These are phyloP conservation scores for Mortierella sp. DNA, from an alignment of 371 early-diverging fungal genomes.

Conservation along the genomic window DNA sequence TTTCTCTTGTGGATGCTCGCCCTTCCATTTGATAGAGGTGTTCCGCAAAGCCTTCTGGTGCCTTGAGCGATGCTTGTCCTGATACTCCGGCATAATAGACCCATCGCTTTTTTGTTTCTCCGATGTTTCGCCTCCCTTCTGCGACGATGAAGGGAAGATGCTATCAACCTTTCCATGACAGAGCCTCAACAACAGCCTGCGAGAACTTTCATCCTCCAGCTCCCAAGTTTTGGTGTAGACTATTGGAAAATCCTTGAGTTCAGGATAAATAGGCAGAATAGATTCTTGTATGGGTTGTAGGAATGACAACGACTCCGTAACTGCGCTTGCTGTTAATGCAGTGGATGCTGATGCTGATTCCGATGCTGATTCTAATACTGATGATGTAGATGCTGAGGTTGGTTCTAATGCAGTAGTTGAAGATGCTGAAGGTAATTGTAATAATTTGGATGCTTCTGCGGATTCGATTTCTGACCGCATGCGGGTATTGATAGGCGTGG, in stretches of 20 bases:
- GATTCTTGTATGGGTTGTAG: constrained; percentile 44
- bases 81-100: constrained; percentile 12
- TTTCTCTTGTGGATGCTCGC: constrained; percentile 49
- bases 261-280: constrained; percentile 46
- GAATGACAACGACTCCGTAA: constrained; percentile 42
- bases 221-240: constrained; percentile 69
- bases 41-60: constrained; percentile 39
- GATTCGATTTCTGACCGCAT: constrained; percentile 38
- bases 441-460: constrained; percentile 1
- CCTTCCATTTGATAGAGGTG: constrained; percentile 54
- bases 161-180: constrained; percentile 49
- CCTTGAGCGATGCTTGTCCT: constrained; percentile 26
- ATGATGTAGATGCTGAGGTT: not conserved
- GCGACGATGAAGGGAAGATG: constrained; percentile 2
- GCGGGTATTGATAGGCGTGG: constrained; percentile 52
- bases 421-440: not conserved
- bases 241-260: constrained; percentile 61
- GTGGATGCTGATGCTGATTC: constrained; percentile 28
- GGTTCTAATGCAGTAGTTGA: not conserved
- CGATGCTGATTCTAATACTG: constrained; percentile 11
- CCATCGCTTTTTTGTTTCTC: not conserved
- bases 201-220: constrained; percentile 63
- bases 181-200: constrained; percentile 57
- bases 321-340: constrained; percentile 24
- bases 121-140: not conserved